Evolutionary conservation across 2,329 filamentous ascomycete genomes (phyloP).

Genomic region (Hyphodiscus sp.): DNA sequence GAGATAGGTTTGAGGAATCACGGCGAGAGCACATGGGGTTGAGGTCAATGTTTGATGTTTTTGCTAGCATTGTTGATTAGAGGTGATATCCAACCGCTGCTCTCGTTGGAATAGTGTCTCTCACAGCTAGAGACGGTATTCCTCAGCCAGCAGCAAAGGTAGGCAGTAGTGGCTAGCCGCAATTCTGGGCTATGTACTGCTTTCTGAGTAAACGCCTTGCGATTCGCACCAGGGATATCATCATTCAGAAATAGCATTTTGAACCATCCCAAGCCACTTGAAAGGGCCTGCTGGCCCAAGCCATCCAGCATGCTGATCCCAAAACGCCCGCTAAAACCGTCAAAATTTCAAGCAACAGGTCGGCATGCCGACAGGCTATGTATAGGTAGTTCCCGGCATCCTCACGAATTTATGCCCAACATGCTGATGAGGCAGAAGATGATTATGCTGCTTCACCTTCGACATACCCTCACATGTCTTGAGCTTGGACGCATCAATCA

Average conservation of each 20-base stretch:
- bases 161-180: not conserved
- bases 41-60: no score
- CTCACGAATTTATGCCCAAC: constrained; percentile 24
- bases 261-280: not conserved
- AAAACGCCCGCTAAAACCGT: constrained; percentile 4
- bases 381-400: constrained; percentile 24
- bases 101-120: no score
- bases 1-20: no score
- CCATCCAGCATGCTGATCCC: constrained; percentile 1
- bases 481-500: constrained; percentile 52
- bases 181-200: not conserved
- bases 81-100: no score
- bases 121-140: no score
- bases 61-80: no score
- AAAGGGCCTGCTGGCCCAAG: not conserved
- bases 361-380: constrained; percentile 10
- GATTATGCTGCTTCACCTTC: constrained; percentile 31
- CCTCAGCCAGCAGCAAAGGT: no score
- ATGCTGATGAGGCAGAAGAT: constrained; percentile 22
- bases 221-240: not conserved
- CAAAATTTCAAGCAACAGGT: not conserved
- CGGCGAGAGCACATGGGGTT: no score
- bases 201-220: not conserved
- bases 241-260: not conserved
- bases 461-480: constrained; percentile 36